Evolutionary conservation across 208 protist genomes (phyloP).

Genomic region (Acanthamoeba healyi): DNA sequence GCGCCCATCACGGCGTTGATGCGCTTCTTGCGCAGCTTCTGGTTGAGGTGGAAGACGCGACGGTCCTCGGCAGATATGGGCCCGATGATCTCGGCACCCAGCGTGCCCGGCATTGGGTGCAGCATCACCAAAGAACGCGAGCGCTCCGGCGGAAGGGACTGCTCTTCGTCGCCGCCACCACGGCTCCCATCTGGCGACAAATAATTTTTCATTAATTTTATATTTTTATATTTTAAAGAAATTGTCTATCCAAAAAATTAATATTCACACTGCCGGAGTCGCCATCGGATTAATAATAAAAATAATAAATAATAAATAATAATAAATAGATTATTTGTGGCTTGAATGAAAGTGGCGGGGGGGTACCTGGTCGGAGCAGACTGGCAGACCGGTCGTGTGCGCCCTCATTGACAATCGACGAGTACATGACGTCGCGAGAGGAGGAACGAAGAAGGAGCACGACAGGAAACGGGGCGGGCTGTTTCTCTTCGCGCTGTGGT

Average conservation of each 20-base stretch:
- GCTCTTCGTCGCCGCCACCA: neutral
- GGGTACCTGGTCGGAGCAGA: too few relatives aligned
- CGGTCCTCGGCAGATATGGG: conserved; percentile 37
- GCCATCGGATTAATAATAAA: too few relatives aligned
- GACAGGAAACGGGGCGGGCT: too few relatives aligned
- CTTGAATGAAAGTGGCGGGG: too few relatives aligned
- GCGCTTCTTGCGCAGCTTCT: conserved; percentile 20
- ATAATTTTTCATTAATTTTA: neutral
- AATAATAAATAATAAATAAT: too few relatives aligned
- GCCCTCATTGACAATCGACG: neutral
- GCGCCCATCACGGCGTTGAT: conserved; percentile 25
- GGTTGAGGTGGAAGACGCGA: neutral
- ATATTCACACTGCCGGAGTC: too few relatives aligned
- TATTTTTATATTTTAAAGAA: too few relatives aligned
- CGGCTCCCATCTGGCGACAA: too few relatives aligned
- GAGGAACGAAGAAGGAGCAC: neutral
- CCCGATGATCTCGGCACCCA: conserved; percentile 29
- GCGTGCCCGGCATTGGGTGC: neutral
- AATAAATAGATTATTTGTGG: too few relatives aligned
- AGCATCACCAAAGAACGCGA: neutral
- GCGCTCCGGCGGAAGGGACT: neutral
- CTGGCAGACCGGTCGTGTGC: neutral
- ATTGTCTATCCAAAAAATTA: too few relatives aligned
- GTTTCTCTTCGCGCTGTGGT: too few relatives aligned
- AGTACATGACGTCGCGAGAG: neutral